Evolutionary conservation across 2,329 filamentous ascomycete species (phyloP), one percentile per base, ranked within the genome.

Genomic region (Aspergillus fijiensis): DNA sequence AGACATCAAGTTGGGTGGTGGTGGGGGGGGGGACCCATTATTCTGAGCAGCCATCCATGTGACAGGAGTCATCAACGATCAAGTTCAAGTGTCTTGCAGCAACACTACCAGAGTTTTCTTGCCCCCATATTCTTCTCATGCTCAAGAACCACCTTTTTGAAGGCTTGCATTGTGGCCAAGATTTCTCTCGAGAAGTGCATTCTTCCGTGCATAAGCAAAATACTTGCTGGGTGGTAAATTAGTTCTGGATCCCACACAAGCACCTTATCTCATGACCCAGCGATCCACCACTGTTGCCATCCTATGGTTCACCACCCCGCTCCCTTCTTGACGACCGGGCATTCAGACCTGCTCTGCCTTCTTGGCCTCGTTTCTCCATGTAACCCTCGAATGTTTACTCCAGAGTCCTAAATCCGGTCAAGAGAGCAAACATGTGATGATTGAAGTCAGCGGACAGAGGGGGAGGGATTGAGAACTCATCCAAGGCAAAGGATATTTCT

Each of bases 11-110:
- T 35, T 35, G 33, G 33, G 33, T 35, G 33, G 27, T 7, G 27
- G 6, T 27, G n/a, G 39, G 25, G n/a, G 9, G 9, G 19, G 39
- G 19, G 11, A 5, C 50, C 51, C 52, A 35, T 49, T 45, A 42
- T 52, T 12, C 56, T 58, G 25, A 31, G 25, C 39, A 35, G 47
- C 21, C 12, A 59, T 58, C 61, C 62, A 58, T 63, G 61, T 64
- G 62, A 63, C 54, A 33, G 47, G 33, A 23, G 53, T 31, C 42
- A 49, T 55, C 42, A 47, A 49, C 27, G 35, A 27, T 48, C n/a
- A n/a, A 25, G 23, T 29, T 27, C 12, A 51, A 25, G 31, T 23
- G 25, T 47, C n/a, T 11, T 29, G 42, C 25, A 49, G 19, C 25
- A 31, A 47, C 11, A 16, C 16, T 23, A 48, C 12, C 35, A 23